Conservation (phyloP, 2,329 filamentous ascomycete genomes). For the Colletotrichum viniferum region DNA sequence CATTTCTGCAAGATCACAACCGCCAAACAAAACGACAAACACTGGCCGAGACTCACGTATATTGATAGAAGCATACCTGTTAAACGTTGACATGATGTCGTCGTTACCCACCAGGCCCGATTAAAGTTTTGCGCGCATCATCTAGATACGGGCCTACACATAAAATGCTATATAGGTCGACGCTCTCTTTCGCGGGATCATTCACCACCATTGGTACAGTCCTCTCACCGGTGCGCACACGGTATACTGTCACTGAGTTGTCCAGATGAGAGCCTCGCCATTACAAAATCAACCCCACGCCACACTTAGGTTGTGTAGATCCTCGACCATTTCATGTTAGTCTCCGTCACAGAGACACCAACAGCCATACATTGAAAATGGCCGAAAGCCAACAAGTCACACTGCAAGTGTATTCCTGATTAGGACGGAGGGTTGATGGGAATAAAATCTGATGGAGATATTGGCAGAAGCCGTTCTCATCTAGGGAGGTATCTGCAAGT, state of each 20-base stretch:
- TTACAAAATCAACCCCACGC: slow-evolving; percentile 37
- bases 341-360: slow-evolving; percentile 43
- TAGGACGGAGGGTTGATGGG: slow-evolving; percentile 59
- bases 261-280: slow-evolving; percentile 27
- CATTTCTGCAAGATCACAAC: background rate
- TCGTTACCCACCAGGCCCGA: background rate
- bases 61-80: background rate
- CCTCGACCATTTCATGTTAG: slow-evolving; percentile 59
- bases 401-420: slow-evolving; percentile 56
- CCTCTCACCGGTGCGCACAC: slow-evolving; percentile 35
- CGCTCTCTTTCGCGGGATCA: background rate
- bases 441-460: slow-evolving; percentile 51
- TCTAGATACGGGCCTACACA: background rate
- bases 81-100: background rate
- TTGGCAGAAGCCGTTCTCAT: slow-evolving; percentile 56
- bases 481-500: slow-evolving; percentile 53
- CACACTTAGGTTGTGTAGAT: slow-evolving; percentile 57
- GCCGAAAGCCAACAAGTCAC: slow-evolving; percentile 55
- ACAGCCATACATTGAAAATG: slow-evolving; percentile 40
- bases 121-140: background rate
- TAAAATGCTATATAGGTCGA: background rate
- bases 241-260: slow-evolving; percentile 30
- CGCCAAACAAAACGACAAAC: background rate
- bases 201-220: slow-evolving; percentile 32
- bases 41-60: background rate